Conservation (phyloP, 768 basidiomycete species). For the Amyloporia xantha region DNA sequence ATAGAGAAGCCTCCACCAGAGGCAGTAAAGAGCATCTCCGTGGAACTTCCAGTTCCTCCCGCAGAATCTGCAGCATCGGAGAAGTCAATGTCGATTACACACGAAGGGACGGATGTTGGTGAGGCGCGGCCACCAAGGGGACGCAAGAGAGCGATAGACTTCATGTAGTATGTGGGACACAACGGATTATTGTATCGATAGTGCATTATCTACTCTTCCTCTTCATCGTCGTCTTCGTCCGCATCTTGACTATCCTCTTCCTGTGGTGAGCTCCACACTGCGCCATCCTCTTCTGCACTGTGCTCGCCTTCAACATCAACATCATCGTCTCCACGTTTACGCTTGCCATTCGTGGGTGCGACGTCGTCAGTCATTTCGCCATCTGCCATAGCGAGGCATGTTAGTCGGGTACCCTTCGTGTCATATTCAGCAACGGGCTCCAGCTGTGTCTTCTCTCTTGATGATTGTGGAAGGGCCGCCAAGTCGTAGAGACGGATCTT, state of each 20-base stretch:
- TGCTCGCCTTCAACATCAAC: conserved; percentile 33
- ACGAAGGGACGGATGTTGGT: neutral
- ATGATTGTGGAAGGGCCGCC: conserved; percentile 34
- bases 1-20: conserved; percentile 57
- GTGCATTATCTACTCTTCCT: conserved; percentile 21
- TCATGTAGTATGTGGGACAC: conserved; percentile 13
- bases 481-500: conserved; percentile 74
- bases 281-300: conserved; percentile 25
- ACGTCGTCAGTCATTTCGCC: conserved; percentile 26
- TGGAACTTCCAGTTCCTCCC: conserved; percentile 12
- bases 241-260: conserved; percentile 12
- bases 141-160: conserved; percentile 20
- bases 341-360: conserved; percentile 25
- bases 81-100: neutral
- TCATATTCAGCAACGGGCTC: conserved; percentile 65
- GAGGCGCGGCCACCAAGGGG: conserved; percentile 9
- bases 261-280: conserved; percentile 22
- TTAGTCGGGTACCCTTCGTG: conserved; percentile 80
- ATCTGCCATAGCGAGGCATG: conserved; percentile 60
- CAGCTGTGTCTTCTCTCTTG: conserved; percentile 29
- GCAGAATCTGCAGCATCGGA: neutral
- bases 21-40: conserved; percentile 34
- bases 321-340: conserved; percentile 29
- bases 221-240: conserved; percentile 23
- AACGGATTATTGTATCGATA: conserved; percentile 10